phyloP scores from a whole-genome alignment of 176 grass and related monocot genomes.

The Metroxylon sagu region DNA sequence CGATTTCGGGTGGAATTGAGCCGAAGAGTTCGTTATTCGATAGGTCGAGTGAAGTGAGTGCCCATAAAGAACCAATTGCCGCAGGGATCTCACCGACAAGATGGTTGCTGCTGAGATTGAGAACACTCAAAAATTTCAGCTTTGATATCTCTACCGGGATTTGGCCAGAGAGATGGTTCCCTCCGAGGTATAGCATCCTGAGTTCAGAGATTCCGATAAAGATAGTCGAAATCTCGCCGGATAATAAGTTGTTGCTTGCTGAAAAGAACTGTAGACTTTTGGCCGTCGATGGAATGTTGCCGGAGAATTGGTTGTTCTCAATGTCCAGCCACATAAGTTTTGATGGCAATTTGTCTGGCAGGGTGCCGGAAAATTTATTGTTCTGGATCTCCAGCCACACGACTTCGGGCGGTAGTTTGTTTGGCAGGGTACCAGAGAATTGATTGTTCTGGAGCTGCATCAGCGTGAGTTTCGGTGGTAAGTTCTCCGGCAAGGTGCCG shows the following conservation, averaged over 20 bases:
- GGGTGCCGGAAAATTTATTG: conserved; percentile 10
- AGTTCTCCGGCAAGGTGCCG: conserved; percentile 1
- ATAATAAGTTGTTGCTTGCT: conserved; percentile 9
- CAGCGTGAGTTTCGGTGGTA: background rate
- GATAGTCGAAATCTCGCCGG: conserved; percentile 3
- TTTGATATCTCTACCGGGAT: no score
- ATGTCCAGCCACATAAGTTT: background rate
- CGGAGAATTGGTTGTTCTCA: conserved; percentile 15
- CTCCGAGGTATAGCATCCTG: background rate
- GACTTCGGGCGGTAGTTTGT: background rate
- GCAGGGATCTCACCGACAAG: no score
- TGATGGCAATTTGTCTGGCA: background rate
- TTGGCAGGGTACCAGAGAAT: conserved; percentile 7
- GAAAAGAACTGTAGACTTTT: background rate
- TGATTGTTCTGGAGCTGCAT: no score
- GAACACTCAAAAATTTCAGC: no score
- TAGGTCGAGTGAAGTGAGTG: no score
- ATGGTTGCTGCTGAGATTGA: no score
- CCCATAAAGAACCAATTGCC: no score
- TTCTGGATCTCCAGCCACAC: background rate
- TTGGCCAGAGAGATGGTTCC: background rate
- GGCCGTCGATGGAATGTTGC: conserved; percentile 8
- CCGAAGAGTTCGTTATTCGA: no score
- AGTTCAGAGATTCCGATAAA: background rate
- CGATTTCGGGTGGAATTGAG: no score